Base-by-base conservation (phyloP, 1,284 basidiomycete genomes). In the Gomphus sp. region DNA sequence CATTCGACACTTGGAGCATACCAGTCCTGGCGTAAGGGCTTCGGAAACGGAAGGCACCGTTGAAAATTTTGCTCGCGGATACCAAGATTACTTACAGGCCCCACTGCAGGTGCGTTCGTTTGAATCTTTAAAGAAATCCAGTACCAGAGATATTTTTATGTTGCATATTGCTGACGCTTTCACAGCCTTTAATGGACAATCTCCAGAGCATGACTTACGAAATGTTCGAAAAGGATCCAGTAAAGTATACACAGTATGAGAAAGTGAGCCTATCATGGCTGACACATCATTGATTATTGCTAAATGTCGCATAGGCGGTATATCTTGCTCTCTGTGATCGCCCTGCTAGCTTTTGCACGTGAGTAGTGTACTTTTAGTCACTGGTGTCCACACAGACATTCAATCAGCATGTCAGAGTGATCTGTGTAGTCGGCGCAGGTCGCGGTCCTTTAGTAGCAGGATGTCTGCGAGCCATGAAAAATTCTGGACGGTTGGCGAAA, bases 231-330 rank as follows among this genome's bases (percentile, higher is more conserved):
- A 85, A 92, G 67, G 97, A 99, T 74, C 94, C 97, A 0, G 87
- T 98, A 64, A 99, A 99, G 72, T 99, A 99, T 69, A 73, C 80
- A 55, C 87, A 93, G 65, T 99, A 99, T 70, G 97, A 99, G 74
- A 91, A 98, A 78, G 91, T 85, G 59, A 50, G 72, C 66, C 9
- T 58, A 63, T 31, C 64, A 59, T 51, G 2, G 6, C 39, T 36
- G 28, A 44, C 14, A 14, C 14, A 28, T 45, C 4, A 16, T 43
- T 41, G n/a, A 41, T n/a, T 44, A 10, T 16, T 9, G 66, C 54
- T 59, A 43, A 39, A 51, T 11, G 61, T 61, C 56, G 56, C 65
- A 22, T 67, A 92, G 83, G 91, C 93, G 1, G 85, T 96, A 61
- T 91, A 81, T 66, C 78, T 79, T 54, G 94, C 93, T n/a, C 73